A percentile compares a stretch with the other conserved stretches of the same genome.
Conservation (phyloP, 2,329 filamentous ascomycete species). For the Sporothrix schenckii region DNA sequence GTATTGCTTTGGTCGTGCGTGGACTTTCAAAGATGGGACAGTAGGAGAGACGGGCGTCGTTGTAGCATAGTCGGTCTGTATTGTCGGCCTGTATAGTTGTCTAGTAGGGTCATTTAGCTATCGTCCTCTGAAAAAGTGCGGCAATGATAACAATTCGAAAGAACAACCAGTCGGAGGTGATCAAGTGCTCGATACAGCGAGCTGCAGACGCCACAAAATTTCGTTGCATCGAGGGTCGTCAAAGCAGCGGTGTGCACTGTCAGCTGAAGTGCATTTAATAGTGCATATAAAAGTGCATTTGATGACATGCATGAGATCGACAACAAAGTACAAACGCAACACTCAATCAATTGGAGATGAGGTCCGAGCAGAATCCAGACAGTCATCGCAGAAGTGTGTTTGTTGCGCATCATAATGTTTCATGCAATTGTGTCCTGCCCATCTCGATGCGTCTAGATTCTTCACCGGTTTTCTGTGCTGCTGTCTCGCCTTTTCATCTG, state of each 20-base stretch:
- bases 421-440: background rate
- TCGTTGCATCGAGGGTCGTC: background rate
- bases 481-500: background rate
- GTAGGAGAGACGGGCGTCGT: too few species aligned
- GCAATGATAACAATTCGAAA: background rate
- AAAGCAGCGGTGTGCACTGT: background rate
- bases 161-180: background rate
- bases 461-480: background rate
- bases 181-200: background rate
- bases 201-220: slow-evolving; percentile 11
- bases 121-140: background rate
- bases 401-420: background rate
- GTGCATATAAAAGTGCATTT: background rate
- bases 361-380: background rate
- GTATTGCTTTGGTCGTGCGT: too few species aligned
- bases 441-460: background rate
- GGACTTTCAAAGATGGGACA: too few species aligned
- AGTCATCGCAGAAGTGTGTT: background rate
- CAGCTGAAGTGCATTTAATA: background rate
- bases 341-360: background rate
- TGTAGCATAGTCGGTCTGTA: too few species aligned
- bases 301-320: background rate
- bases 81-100: too few species aligned
- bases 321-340: background rate
- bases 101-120: too few species aligned